A percentile compares a stretch with the other conserved stretches of the same genome.
These are phyloP conservation scores for Nakazawaea wyomingensis DNA, from an alignment of 805 yeast genomes.

Conservation along the genomic window DNA sequence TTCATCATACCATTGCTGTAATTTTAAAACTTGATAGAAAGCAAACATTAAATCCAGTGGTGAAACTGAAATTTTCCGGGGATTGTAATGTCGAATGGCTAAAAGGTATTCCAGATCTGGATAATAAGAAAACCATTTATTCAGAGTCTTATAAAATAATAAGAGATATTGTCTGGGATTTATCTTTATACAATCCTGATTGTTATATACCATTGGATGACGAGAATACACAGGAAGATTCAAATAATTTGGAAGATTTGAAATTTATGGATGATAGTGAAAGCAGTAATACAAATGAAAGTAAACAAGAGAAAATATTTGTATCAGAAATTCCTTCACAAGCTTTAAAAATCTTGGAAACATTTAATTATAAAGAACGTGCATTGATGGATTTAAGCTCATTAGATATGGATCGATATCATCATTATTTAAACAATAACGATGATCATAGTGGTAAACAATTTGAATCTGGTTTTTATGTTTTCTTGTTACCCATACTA, in stretches of 20 bases:
- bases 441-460: no score
- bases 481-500: slow-evolving; percentile 58
- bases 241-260: slow-evolving; percentile 2
- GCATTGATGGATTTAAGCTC: background rate
- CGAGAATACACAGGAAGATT: slow-evolving; percentile 1
- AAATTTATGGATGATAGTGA: slow-evolving; percentile 11
- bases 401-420: slow-evolving; percentile 1
- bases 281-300: slow-evolving; percentile 24
- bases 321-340: slow-evolving; percentile 6
- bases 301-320: slow-evolving; percentile 19
- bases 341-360: slow-evolving; percentile 3
- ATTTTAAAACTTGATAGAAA: slow-evolving; percentile 40
- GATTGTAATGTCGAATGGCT: slow-evolving; percentile 41
- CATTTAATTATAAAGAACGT: slow-evolving; percentile 5
- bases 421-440: background rate
- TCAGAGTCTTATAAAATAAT: slow-evolving; percentile 37
- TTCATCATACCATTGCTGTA: slow-evolving; percentile 47
- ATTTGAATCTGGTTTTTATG: slow-evolving; percentile 62
- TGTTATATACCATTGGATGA: slow-evolving; percentile 28
- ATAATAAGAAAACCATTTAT: slow-evolving; percentile 33
- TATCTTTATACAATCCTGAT: slow-evolving; percentile 34
- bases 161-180: slow-evolving; percentile 37
- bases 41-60: slow-evolving; percentile 28
- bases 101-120: slow-evolving; percentile 32
- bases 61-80: slow-evolving; percentile 38